Evolutionary conservation across 495 filamentous ascomycete genomes (phyloP), one percentile per base, ranked within the genome.

Genomic region (Aspergillus panamensis): DNA sequence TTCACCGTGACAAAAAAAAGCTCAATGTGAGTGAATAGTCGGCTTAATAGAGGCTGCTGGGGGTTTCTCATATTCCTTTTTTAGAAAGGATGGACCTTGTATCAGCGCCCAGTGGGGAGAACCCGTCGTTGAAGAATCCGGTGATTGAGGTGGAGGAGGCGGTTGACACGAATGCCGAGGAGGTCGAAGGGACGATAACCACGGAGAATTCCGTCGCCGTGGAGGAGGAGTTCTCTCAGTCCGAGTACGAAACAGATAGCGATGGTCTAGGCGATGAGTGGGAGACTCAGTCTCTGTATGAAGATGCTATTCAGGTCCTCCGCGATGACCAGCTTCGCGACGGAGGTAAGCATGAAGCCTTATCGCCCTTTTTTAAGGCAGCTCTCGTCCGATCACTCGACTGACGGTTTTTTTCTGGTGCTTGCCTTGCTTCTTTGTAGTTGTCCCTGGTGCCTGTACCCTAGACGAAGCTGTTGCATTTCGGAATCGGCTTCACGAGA

Each of bases 281-380:
- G 85, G 87, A 89, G 57, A 79, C 77, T 6, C 77, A 84, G 48
- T 90, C 87, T 20, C 68, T 91, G 7, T 87, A 84, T 60, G 84
- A 86, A 48, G 87, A 89, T 60, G 77, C 83, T 16, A 71, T 92
- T 37, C 84, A 87, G 54, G 76, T 85, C 49, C 69, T 86, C 32
- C 77, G 77, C 44, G 84, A 87, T 37, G 83, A 87, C 42, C 80
- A 82, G 50, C 76, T 86, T 44, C 80, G 82, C 51, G 75, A 77
- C 56, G 78, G 81, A 44, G 76, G 83, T 82, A 74, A 67, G 71
- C 52, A 45, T 40, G 12, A 14, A 40, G 12, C 37, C 37, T 40
- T 25, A 25, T 2, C 47, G 33, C 50, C 51, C 42, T 53, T 51
- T 59, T 60, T 55, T 21, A 17, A 17, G 25, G 25, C 25, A 25